Evolutionary conservation across 2,329 filamentous ascomycete species (phyloP), one percentile per base, ranked within the genome.

Genomic region (Colletotrichum agaves): DNA sequence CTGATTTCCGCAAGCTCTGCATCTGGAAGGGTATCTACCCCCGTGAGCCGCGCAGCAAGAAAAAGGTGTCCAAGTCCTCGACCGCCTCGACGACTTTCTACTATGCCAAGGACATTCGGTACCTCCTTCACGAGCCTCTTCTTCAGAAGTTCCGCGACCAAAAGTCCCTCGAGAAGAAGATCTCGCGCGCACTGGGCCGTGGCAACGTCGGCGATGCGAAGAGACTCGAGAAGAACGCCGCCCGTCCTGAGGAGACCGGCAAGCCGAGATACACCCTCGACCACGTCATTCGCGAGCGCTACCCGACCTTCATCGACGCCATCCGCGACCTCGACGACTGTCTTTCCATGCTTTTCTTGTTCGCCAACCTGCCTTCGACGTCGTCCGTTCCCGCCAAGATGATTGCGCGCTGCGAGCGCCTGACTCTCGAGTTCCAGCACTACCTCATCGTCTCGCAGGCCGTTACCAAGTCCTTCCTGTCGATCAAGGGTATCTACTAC

Each of bases 11-110:
- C 82, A 92, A 97, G 83, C 87, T 99, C 78, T 99, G 96, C 84
- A 99, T 99, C 80, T 99, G 97, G 91, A 98, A 98, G 85, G 96
- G 94, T 75, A 98, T 99, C 79, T 99, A 98, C 82, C 96, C 96
- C 72, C 92, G 96, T 76, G 96, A 99, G 85, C 96, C 96, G 71
- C 90, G 96, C 77, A 97, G 92, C 84, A 95, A 94, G 85, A 98
- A 97, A 85, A 98, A 98, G 88, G 96, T 93, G 46, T 93, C 92
- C 77, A 97, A 97, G 81, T 93, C 93, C 68, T 90, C 94, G 27
- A 97, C 93, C 39, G 90, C 91, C 69, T 94, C 92, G 63, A 98
- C 95, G 31, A 99, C 96, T 70, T 99, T 98, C 74, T 92, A 92
- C 82, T 92, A 91, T 77, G 83, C 94, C 78, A 97, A 97, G 84